Base-by-base conservation (phyloP, 2,329 filamentous ascomycete genomes). In the Calonectria pauciramosa region DNA sequence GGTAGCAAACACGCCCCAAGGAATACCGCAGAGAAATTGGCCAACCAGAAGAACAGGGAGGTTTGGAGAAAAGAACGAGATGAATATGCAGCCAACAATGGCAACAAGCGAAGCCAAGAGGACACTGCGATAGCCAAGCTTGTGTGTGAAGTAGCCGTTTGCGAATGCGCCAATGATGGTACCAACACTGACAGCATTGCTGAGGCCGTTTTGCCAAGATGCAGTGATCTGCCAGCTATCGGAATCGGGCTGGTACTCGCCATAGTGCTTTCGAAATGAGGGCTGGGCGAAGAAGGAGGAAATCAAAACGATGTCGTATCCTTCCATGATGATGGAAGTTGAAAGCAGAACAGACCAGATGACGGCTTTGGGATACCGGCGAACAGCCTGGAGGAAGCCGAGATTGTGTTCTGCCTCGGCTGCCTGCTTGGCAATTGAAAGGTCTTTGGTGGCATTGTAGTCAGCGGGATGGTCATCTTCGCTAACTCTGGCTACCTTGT, bases 401-500 rank as follows among this genome's bases (percentile, higher is more conserved):
- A 70, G 54, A 9, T 20, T 41, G 13, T 70, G 68, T 28, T 70
- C 68, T 1, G 38, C 68, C 13, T 70, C 68, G 4, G 68, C 68
- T 2, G 68, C 68, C 23, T 70, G 68, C 23, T 64, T 78, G 28
- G 76, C 76, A 26, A 75, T 73, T 14, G 69, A 52, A 1, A 68
- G 16, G n/a, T 78, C 72, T 34, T 78, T 78, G 66, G 59, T 36
- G 20, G n/a, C 67, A 11, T 60, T 44, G 13, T 68, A 70, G 16
- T 52, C 56, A 32, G 34, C 49, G 6, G 54, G 41, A 20, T 77
- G 69, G 30, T 78, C 76, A 66, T 78, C 72, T 65, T 78, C 71
- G n/a, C 76, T 75, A 26, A 75, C 67, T 23, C 73, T 75, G 26
- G 59, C 66, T n/a, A 78, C 76, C 47, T 78, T 78, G 41, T 78